These are phyloP conservation scores for Erysimum cheiri DNA, from an alignment of 441 rosid species.

Conservation along the genomic window DNA sequence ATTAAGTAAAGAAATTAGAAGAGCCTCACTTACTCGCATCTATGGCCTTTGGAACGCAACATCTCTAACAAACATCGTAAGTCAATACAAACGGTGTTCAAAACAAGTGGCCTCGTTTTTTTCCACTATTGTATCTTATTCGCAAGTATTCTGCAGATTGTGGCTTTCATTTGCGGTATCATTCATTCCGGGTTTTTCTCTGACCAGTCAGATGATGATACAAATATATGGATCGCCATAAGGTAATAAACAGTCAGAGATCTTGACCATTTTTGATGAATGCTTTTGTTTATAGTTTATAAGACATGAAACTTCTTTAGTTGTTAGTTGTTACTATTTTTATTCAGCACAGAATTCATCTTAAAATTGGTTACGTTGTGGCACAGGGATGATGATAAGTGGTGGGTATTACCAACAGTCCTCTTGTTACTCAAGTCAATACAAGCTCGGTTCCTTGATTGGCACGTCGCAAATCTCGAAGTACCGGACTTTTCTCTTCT, in stretches of 20 bases:
- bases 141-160: conserved; percentile 58
- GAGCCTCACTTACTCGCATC: conserved; percentile 91
- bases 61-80: conserved; percentile 88
- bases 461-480: conserved; percentile 96
- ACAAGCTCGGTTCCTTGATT: conserved; percentile 89
- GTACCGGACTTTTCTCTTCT: conserved; percentile 79
- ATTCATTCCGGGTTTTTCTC: conserved; percentile 60
- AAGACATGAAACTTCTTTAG: background rate
- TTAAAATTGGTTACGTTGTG: conserved; percentile 24
- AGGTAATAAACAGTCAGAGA: conserved; percentile 46
- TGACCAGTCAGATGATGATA: conserved; percentile 39
- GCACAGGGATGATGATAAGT: conserved; percentile 84
- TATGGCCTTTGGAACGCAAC: conserved; percentile 91
- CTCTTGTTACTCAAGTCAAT: conserved; percentile 70
- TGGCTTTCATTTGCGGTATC: conserved; percentile 83
- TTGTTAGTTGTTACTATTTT: too few relatives aligned
- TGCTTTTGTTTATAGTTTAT: conserved; percentile 2
- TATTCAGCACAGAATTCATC: background rate
- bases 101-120: background rate
- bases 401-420: conserved; percentile 94
- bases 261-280: background rate
- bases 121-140: conserved; percentile 23
- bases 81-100: conserved; percentile 38
- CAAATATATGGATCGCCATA: conserved; percentile 63
- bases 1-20: conserved; percentile 90